Evolutionary conservation across 306 rosid species (phyloP).

Genomic region (Ochetophila trinervis): DNA sequence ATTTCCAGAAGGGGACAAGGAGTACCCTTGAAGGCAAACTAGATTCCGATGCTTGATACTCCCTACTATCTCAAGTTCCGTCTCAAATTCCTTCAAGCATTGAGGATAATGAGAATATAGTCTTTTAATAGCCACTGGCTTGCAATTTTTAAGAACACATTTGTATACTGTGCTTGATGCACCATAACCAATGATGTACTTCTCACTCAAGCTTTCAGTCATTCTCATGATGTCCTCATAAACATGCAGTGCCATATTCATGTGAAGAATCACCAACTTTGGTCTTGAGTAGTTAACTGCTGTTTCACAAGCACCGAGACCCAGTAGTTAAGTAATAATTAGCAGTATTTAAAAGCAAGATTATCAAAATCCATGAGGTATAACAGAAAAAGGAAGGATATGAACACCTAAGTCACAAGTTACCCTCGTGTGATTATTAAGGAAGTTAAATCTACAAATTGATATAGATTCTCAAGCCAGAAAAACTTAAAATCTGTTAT

Average conservation of each 20-base stretch:
- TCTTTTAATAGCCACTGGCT: constrained; percentile 87
- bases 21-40: constrained; percentile 89
- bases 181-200: constrained; percentile 84
- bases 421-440: neutral
- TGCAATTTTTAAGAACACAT: constrained; percentile 89
- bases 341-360: constrained; percentile 4
- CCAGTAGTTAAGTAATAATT: constrained; percentile 3
- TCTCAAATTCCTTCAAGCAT: constrained; percentile 73
- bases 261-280: constrained; percentile 84
- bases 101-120: constrained; percentile 78
- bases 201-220: constrained; percentile 89
- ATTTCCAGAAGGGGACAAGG: constrained; percentile 77
- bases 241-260: constrained; percentile 95
- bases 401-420: too few relatives aligned
- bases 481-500: too few relatives aligned
- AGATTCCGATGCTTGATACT: constrained; percentile 95
- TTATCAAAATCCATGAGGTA: neutral
- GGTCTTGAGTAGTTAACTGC: constrained; percentile 69
- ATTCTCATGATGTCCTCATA: constrained; percentile 94
- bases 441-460: too few relatives aligned
- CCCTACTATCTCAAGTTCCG: constrained; percentile 84
- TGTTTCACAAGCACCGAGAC: constrained; percentile 24
- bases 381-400: neutral
- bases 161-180: constrained; percentile 96
- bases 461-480: too few relatives aligned